These are phyloP conservation scores for Casuarina cunninghamiana DNA, from an alignment of 306 rosid genomes.

Conservation along the genomic window DNA sequence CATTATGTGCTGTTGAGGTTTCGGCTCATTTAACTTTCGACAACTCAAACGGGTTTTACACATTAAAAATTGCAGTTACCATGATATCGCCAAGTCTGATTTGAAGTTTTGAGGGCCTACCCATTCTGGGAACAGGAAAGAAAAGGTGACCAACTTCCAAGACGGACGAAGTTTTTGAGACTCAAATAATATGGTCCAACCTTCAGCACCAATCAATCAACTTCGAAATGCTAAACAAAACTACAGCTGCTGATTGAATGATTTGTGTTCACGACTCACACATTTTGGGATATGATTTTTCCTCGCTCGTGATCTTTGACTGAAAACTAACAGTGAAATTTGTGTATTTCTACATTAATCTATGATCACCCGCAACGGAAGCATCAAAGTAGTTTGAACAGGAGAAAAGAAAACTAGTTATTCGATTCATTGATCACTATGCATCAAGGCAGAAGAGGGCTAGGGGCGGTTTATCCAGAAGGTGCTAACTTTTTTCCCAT, in stretches of 20 bases:
- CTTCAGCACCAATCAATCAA: neutral
- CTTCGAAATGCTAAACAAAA: neutral
- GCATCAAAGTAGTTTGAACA: too few relatives aligned
- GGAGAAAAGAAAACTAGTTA: neutral
- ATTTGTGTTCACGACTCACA: too few relatives aligned
- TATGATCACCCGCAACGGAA: neutral
- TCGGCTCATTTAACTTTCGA: neutral
- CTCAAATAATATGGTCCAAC: neutral
- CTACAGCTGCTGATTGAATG: constrained; percentile 11
- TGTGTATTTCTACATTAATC: neutral
- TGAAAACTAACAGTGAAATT: too few relatives aligned
- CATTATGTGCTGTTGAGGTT: neutral
- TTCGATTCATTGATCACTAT: neutral
- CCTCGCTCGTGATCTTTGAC: too few relatives aligned
- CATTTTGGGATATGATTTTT: too few relatives aligned
- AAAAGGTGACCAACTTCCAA: neutral
- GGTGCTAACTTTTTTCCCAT: too few relatives aligned
- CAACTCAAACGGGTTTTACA: constrained; percentile 9
- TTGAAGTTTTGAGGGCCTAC: neutral
- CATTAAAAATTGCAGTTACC: neutral
- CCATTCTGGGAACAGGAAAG: neutral
- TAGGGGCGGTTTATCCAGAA: neutral
- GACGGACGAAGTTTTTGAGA: neutral
- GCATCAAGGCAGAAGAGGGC: neutral
- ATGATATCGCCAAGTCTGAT: neutral